Conservation (phyloP, 345 rosid species). For the Garcia nutans region DNA sequence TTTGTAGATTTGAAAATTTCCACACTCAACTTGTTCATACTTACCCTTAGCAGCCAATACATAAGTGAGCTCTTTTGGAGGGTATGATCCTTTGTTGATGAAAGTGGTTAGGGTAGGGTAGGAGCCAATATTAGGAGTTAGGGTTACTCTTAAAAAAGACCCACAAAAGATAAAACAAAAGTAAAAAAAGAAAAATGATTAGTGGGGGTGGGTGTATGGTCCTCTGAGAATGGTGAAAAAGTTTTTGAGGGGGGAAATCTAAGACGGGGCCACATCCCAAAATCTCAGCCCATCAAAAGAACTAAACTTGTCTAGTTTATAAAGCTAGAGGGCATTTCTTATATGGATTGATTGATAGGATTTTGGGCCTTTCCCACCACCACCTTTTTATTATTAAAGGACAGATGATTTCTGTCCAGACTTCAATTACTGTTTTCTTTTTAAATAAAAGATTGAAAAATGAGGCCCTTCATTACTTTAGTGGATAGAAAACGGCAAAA, state of each 20-base stretch:
- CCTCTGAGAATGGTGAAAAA: conserved; percentile 10
- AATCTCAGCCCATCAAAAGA: conserved; percentile 19
- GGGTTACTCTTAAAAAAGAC: neutral
- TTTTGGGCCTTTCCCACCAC: conserved; percentile 15
- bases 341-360: conserved; percentile 29
- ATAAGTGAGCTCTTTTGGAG: too few species aligned
- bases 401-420: conserved; percentile 21
- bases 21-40: too few species aligned
- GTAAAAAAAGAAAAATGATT: conserved; percentile 15
- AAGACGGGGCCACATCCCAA: conserved; percentile 17
- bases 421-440: neutral
- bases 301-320: neutral
- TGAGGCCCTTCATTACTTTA: too few species aligned
- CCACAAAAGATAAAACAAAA: conserved; percentile 18
- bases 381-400: neutral
- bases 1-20: too few species aligned
- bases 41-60: too few species aligned
- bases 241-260: conserved; percentile 17
- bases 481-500: too few species aligned
- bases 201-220: conserved; percentile 31
- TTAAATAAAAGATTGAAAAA: too few species aligned
- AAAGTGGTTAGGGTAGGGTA: too few species aligned
- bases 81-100: neutral
- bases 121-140: neutral
- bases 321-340: conserved; percentile 6